Conservation (phyloP, 208 protist genomes). For the Trypanosoma melophagium region DNA sequence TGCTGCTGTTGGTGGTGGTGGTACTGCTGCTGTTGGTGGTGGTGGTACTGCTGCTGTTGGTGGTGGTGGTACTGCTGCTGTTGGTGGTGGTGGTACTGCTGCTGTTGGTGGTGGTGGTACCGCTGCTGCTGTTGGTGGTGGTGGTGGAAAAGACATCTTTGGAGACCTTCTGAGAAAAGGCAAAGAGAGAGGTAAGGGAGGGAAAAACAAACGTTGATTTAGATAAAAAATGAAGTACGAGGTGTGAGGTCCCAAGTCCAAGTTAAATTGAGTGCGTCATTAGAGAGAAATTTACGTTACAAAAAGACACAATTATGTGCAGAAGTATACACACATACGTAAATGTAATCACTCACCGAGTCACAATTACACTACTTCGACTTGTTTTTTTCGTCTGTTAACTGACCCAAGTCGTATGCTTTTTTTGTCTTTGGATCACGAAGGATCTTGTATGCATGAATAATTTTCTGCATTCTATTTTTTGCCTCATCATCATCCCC, state of each 20-base stretch:
- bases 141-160: conserved; percentile 19
- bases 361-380: conserved; percentile 19
- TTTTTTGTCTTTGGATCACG: conserved; percentile 69
- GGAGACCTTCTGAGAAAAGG: conserved; percentile 4
- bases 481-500: conserved; percentile 41
- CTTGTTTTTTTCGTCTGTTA: conserved; percentile 33
- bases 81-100: too few relatives aligned
- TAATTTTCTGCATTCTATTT: conserved; percentile 75
- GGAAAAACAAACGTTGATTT: not conserved
- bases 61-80: not conserved
- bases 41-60: too few relatives aligned
- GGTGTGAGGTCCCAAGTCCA: not conserved
- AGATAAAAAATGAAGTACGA: conserved; percentile 6
- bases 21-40: too few relatives aligned
- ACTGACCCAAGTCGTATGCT: conserved; percentile 69
- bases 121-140: conserved; percentile 16
- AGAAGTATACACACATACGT: not conserved
- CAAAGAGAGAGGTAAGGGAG: not conserved
- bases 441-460: conserved; percentile 83
- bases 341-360: conserved; percentile 3
- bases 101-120: not conserved
- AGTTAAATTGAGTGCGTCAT: not conserved
- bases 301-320: not conserved
- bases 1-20: too few relatives aligned
- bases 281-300: not conserved